A percentile compares a stretch with the other conserved stretches of the same genome.
Evolutionary conservation across 805 yeast species (phyloP).

Genomic region (Kazachstania bromeliacearum): DNA sequence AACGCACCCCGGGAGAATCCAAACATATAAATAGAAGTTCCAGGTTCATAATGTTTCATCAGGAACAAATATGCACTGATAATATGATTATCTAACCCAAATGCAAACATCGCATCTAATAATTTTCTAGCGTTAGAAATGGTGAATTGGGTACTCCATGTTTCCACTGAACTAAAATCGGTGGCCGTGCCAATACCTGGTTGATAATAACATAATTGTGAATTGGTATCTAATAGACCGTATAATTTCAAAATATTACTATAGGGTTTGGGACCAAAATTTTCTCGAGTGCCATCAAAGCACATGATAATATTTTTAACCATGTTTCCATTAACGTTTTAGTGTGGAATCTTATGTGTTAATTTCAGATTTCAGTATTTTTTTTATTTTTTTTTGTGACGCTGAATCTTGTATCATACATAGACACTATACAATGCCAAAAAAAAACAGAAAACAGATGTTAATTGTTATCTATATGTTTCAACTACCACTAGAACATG

Average conservation of each 20-base stretch:
- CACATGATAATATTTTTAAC: constrained; percentile 43
- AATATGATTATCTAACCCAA: constrained; percentile 46
- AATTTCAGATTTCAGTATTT: too few relatives aligned
- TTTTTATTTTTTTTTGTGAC: background rate
- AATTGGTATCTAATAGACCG: constrained; percentile 40
- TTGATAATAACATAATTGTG: constrained; percentile 53
- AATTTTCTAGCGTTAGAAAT: constrained; percentile 15
- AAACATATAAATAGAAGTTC: constrained; percentile 46
- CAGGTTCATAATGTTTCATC: constrained; percentile 38
- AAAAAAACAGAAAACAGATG: too few relatives aligned
- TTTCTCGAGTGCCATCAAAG: constrained; percentile 54
- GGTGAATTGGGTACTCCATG: constrained; percentile 13
- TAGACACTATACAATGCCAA: too few relatives aligned
- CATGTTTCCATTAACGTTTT: background rate
- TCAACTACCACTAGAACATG: too few relatives aligned
- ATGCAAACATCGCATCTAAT: constrained; percentile 43
- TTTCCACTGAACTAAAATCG: constrained; percentile 29
- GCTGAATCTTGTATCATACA: too few relatives aligned
- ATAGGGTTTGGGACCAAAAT: constrained; percentile 46
- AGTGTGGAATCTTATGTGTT: background rate
- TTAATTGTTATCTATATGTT: too few relatives aligned
- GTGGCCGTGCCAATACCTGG: constrained; percentile 57
- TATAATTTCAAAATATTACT: constrained; percentile 47
- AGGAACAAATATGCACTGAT: constrained; percentile 47
- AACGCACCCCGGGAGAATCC: constrained; percentile 63